Evolutionary conservation across 2,329 filamentous ascomycete genomes (phyloP), one percentile per base, ranked within the genome.

Genomic region (Penicillium sp.): DNA sequence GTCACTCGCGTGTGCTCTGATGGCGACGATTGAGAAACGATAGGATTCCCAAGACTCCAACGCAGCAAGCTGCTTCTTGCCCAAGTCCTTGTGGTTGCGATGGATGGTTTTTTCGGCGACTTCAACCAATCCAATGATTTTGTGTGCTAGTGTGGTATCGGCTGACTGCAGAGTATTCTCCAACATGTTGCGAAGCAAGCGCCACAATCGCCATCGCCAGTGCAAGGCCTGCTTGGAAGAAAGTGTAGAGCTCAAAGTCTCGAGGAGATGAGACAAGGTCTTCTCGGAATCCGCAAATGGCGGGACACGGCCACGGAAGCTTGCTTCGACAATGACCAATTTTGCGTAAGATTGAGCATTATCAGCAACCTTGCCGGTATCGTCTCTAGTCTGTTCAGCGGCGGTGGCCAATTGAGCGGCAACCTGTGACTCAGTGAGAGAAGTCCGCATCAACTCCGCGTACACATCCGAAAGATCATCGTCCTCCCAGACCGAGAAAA

Each of bases 401-500:
- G 71, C 67, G 22, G 61, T 63, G 46, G 64, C 69, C 48, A 74
- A 58, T 40, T 71, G 72, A 18, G 59, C 63, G 50, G 60, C 58
- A 40, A 71, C 54, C 50, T 66, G 65, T 4, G 61, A 52, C 11
- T 67, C 61, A 9, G 66, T 67, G 21, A 74, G 61, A 7, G 69
- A 67, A 22, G 58, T 71, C 24, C 64, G 67, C 53, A 73, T 55
- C 48, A 72, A 45, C 14, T 71, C 66, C 27, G 67, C 63, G 60
- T 72, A 77, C 34, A 59, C 62, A 24, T 70, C 65, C 32, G 71
- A 72, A 13, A 79, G 34, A 54, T 76, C 73, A 47, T 78, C 74
- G 52, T 78, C 75, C 58, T 79, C 76, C 77, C 77, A 79, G 3
- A 77, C 66, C 6, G 72, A 72, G 53, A 72, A 71, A 5, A 53